phyloP scores from a whole-genome alignment of 345 rosid species.

The Rubroshorea leprosula region DNA sequence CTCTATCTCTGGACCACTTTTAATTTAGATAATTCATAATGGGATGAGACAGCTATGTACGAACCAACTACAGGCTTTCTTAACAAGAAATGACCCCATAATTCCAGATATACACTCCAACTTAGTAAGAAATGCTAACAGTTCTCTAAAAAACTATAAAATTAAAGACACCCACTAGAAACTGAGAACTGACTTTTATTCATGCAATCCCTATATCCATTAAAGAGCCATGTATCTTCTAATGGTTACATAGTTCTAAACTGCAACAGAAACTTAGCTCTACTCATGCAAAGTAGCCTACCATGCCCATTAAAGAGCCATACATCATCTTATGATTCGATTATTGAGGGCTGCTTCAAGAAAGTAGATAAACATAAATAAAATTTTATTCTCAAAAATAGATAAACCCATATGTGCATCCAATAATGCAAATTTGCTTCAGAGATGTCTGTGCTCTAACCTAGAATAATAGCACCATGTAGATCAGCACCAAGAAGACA shows the following conservation, averaged over 20 bases:
- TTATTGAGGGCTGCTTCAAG: background rate
- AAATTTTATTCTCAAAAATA: background rate
- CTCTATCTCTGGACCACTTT: too few species aligned
- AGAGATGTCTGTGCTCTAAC: slow-evolving; percentile 22
- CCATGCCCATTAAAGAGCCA: background rate
- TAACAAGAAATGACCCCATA: too few species aligned
- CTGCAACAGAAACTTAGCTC: background rate
- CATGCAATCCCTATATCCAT: too few species aligned
- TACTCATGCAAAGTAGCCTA: background rate
- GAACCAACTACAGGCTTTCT: too few species aligned
- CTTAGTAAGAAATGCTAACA: too few species aligned
- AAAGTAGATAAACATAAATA: background rate
- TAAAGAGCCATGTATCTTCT: background rate
- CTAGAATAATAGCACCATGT: slow-evolving; percentile 62
- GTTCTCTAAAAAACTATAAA: too few species aligned
- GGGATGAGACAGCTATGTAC: too few species aligned
- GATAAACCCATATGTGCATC: background rate
- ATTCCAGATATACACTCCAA: too few species aligned
- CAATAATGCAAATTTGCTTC: background rate
- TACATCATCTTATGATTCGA: background rate
- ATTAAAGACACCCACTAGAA: too few species aligned
- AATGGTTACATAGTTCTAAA: background rate
- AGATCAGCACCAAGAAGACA: slow-evolving; percentile 54
- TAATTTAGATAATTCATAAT: background rate
- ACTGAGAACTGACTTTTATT: too few species aligned